These are phyloP conservation scores for Tetrapisispora fleetii DNA, from an alignment of 805 yeast genomes.

Conservation along the genomic window DNA sequence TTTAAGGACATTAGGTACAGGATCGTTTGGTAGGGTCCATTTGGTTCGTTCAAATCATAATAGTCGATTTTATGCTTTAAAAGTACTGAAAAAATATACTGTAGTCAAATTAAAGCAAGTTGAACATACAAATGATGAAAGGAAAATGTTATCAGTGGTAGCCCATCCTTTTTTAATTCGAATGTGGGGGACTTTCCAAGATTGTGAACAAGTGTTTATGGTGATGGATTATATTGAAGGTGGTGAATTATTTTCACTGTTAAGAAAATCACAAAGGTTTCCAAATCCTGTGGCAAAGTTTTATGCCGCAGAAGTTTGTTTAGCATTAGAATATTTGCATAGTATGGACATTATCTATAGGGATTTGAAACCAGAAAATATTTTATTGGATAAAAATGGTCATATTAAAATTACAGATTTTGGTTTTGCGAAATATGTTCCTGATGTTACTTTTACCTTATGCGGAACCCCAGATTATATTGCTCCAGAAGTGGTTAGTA, in stretches of 20 bases:
- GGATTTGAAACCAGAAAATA: slow-evolving; percentile 86
- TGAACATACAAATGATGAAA: slow-evolving; percentile 90
- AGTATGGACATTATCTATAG: slow-evolving; percentile 75
- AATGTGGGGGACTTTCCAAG: slow-evolving; percentile 96
- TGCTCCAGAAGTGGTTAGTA: slow-evolving; percentile 90
- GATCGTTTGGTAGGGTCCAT: slow-evolving; percentile 90
- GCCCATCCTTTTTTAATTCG: slow-evolving; percentile 84
- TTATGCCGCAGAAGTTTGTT: slow-evolving; percentile 79
- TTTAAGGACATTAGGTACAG: slow-evolving; percentile 83
- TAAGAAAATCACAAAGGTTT: slow-evolving; percentile 79
- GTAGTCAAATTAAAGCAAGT: slow-evolving; percentile 88
- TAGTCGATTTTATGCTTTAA: slow-evolving; percentile 82
- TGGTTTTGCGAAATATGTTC: slow-evolving; percentile 88
- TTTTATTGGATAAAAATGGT: slow-evolving; percentile 72
- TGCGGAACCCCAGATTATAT: slow-evolving; percentile 95
- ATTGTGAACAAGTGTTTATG: slow-evolving; percentile 71
- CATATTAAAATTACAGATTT: slow-evolving; percentile 86
- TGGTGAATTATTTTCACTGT: slow-evolving; percentile 77
- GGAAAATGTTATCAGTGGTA: slow-evolving; percentile 73
- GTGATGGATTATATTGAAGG: slow-evolving; percentile 96
- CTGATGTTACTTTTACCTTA: slow-evolving; percentile 81
- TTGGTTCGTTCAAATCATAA: slow-evolving; percentile 78
- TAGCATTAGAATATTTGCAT: slow-evolving; percentile 81
- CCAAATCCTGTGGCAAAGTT: slow-evolving; percentile 96
- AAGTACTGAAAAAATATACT: slow-evolving; percentile 77